Evolutionary conservation across 805 yeast genomes (phyloP), one percentile per base, ranked within the genome.

Genomic region (Geotrichum ghanense): DNA sequence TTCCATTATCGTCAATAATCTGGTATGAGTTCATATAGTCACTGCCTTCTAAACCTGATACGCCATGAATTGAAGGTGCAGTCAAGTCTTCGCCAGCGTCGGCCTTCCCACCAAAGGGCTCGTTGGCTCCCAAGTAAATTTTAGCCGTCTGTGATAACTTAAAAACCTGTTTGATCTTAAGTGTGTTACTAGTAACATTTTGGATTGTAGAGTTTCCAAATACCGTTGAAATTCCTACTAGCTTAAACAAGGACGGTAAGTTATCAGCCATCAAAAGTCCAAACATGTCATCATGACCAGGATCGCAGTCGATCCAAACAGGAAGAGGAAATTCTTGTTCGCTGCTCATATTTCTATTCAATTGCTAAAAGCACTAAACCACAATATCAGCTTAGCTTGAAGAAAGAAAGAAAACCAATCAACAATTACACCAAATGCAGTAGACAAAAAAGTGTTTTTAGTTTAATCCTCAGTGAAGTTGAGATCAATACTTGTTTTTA

Each of bases 221-320:
- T 20, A 80, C 81, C 0, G 90, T 79, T 24, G 87, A 78, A n/a
- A 84, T 70, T 2, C 92, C 94, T 2, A 78, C 53, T 7, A 84
- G 61, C 14, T 74, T 61, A 62, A 77, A 75, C 22, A 70, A 64
- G 9, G 9, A 9, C 0, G 86, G 83, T 51, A 78, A 74, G 56
- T 73, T 75, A 5, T 76, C 66, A 0, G 85, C 77, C 22, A 87
- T 52, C 7, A 83, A 64, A 5, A 87, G 69, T 3, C 92, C 95
- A 41, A 84, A 73, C 1, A 84, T 81, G 56, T 87, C 96, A 58
- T 87, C 95, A 56, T 83, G 92, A 1, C 95, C 95, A 0, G 95
- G 95, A 58, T 87, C 95, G 62, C 95, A 87, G 63, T 87, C 95
- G 10, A 87, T 62, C 95, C 95, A 87, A 3, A 87, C 56, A 0